phyloP scores from a whole-genome alignment of 2,329 filamentous ascomycete species.

The Hymenoscyphus salicellus region DNA sequence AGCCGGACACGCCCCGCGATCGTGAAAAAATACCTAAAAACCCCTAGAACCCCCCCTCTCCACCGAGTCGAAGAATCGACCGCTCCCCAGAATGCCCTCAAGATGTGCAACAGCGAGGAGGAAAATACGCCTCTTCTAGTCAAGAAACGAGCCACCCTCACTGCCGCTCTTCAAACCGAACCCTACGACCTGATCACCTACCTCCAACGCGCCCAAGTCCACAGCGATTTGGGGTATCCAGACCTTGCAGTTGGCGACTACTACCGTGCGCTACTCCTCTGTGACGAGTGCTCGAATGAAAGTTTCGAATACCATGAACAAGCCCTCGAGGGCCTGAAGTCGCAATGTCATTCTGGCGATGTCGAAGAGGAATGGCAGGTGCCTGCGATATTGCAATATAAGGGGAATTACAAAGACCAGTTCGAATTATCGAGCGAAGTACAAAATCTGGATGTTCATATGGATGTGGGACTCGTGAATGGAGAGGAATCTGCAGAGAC shows the following conservation, averaged over 20 bases:
- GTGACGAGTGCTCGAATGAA: slow-evolving; percentile 75
- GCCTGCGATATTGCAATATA: slow-evolving; percentile 44
- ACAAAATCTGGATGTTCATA: slow-evolving; percentile 12
- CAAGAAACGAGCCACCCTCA: slow-evolving; percentile 54
- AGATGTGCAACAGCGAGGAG: slow-evolving; percentile 23
- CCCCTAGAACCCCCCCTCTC: no score
- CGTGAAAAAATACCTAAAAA: no score
- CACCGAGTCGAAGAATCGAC: no score
- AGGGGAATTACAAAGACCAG: slow-evolving; percentile 14
- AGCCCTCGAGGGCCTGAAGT: slow-evolving; percentile 45
- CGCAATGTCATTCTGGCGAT: slow-evolving; percentile 8
- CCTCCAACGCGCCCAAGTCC: slow-evolving; percentile 65
- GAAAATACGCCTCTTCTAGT: slow-evolving; percentile 41
- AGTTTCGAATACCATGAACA: slow-evolving; percentile 78
- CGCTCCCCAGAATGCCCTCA: neutral
- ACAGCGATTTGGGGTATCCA: slow-evolving; percentile 76
- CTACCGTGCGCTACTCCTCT: slow-evolving; percentile 82
- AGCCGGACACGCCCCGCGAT: neutral
- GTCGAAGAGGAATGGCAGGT: slow-evolving; percentile 22
- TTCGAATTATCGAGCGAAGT: slow-evolving; percentile 13
- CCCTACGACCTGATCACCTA: slow-evolving; percentile 64
- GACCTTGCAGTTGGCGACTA: slow-evolving; percentile 88
- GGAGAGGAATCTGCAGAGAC: slow-evolving; percentile 34
- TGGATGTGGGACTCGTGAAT: neutral
- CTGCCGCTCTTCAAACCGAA: slow-evolving; percentile 48